Evolutionary conservation across 2,329 filamentous ascomycete genomes (phyloP).

Genomic region (Lachnum nothofagi): DNA sequence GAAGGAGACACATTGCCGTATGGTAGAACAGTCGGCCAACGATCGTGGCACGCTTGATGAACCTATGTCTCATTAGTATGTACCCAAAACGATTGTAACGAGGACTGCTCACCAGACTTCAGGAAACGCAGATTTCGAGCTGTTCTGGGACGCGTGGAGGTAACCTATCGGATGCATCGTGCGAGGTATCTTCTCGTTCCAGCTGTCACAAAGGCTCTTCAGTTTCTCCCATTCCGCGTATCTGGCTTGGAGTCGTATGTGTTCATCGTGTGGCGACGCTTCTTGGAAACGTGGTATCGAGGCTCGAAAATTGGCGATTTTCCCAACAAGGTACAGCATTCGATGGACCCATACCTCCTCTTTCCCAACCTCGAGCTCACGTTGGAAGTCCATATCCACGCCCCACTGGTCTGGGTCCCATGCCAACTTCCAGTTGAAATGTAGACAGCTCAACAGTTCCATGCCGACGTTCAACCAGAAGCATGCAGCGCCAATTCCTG

Average conservation of each 20-base stretch:
- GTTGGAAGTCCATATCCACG: conserved; percentile 68
- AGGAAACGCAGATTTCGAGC: conserved; percentile 70
- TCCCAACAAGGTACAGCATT: conserved; percentile 83
- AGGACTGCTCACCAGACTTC: conserved; percentile 66
- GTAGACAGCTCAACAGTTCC: conserved; percentile 82
- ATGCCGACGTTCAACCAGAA: conserved; percentile 93
- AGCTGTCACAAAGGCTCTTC: conserved; percentile 76
- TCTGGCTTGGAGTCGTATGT: conserved; percentile 57
- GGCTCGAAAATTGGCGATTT: conserved; percentile 78
- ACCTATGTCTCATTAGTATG: conserved; percentile 45
- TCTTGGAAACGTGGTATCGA: conserved; percentile 59
- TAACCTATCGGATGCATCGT: conserved; percentile 86
- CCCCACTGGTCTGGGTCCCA: conserved; percentile 92
- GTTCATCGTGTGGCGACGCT: conserved; percentile 55
- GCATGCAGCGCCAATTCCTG: conserved; percentile 77
- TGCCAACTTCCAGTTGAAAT: conserved; percentile 78
- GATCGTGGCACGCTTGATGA: conserved; percentile 76
- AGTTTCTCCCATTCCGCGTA: conserved; percentile 73
- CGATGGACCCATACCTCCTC: conserved; percentile 86
- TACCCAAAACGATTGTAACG: conserved; percentile 7
- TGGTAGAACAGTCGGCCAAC: conserved; percentile 85
- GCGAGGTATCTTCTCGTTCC: conserved; percentile 72
- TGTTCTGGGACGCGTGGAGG: conserved; percentile 61
- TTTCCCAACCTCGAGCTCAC: conserved; percentile 52
- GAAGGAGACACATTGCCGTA: conserved; percentile 74